A percentile compares a stretch with the other conserved stretches of the same genome.
These are phyloP conservation scores for Dipodascopsis tothii DNA, from an alignment of 805 yeast genomes.

Conservation along the genomic window DNA sequence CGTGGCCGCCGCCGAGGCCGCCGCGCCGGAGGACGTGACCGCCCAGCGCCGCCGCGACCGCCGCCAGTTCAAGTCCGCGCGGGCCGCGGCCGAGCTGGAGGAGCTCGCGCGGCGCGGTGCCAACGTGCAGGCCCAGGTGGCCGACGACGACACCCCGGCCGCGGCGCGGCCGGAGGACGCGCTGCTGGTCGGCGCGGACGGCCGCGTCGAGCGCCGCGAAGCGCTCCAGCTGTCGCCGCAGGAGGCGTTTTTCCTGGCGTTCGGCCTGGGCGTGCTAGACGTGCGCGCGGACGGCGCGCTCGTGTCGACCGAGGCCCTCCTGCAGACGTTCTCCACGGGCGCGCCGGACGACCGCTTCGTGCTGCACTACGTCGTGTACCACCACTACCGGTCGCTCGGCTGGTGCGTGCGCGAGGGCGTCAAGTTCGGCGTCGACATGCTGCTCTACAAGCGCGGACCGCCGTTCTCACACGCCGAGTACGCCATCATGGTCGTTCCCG, in stretches of 20 bases:
- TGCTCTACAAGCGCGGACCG: conserved; percentile 85
- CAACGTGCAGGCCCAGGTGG: conserved; percentile 12
- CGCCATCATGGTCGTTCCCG: conserved; percentile 50
- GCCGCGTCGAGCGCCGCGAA: conserved; percentile 30
- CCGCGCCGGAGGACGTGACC: conserved; percentile 70
- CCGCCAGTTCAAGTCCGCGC: conserved; percentile 57
- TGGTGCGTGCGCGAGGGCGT: conserved; percentile 93
- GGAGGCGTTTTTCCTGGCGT: conserved; percentile 64
- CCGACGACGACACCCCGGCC: conserved; percentile 32
- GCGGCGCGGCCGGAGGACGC: conserved; percentile 36
- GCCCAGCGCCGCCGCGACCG: conserved; percentile 64
- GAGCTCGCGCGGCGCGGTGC: conserved; percentile 32
- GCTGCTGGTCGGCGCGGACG: conserved; percentile 26
- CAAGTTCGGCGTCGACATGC: conserved; percentile 82
- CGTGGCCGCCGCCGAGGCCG: conserved; percentile 31
- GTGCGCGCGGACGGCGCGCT: conserved; percentile 27
- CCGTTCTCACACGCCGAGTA: conserved; percentile 93
- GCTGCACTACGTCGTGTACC: conserved; percentile 63
- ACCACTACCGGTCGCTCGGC: conserved; percentile 78
- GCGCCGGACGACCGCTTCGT: conserved; percentile 38
- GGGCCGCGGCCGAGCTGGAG: conserved; percentile 52
- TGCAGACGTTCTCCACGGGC: conserved; percentile 1
- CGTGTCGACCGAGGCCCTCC: conserved; percentile 25
- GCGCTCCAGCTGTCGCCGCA: conserved; percentile 62
- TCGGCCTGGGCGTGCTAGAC: conserved; percentile 47